Evolutionary conservation across 2,329 filamentous ascomycete species (phyloP).

Genomic region (Colletotrichum horii): DNA sequence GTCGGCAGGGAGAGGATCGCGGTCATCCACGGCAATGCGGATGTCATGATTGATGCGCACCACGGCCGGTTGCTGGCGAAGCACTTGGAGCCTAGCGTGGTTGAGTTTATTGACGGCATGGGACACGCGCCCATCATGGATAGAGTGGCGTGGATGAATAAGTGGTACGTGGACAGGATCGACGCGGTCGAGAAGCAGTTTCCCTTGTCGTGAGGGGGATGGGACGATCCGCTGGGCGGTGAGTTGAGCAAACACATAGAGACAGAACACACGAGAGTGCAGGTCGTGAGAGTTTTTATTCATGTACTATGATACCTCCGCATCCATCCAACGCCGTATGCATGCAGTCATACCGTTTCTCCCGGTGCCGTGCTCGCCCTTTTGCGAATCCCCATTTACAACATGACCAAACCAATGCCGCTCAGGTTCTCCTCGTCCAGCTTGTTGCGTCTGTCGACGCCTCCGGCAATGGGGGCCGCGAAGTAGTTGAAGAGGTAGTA

Average conservation of each 20-base stretch:
- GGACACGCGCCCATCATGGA: slow-evolving; percentile 81
- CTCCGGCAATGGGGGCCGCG: slow-evolving; percentile 82
- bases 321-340: slow-evolving; percentile 6
- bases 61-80: slow-evolving; percentile 74
- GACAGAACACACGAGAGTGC: not conserved
- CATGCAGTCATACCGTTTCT: not conserved
- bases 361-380: not conserved
- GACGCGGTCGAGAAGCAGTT: slow-evolving; percentile 54
- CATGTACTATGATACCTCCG: slow-evolving; percentile 13
- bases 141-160: slow-evolving; percentile 71
- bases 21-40: slow-evolving; percentile 76
- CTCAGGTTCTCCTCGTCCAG: slow-evolving; percentile 80
- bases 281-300: slow-evolving; percentile 6
- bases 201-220: slow-evolving; percentile 9
- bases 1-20: slow-evolving; percentile 78
- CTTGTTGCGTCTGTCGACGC: slow-evolving; percentile 79
- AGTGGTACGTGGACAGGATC: slow-evolving; percentile 62
- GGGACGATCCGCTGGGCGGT: not conserved
- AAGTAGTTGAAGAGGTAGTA: slow-evolving; percentile 99
- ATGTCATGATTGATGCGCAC: slow-evolving; percentile 77
- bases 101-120: slow-evolving; percentile 69
- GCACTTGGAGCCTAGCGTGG: slow-evolving; percentile 65
- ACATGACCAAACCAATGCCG: slow-evolving; percentile 89
- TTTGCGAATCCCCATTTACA: slow-evolving; percentile 30
- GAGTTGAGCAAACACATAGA: not conserved